phyloP scores from a whole-genome alignment of 2,329 filamentous ascomycete genomes.

The Chaetothyriales sp. region DNA sequence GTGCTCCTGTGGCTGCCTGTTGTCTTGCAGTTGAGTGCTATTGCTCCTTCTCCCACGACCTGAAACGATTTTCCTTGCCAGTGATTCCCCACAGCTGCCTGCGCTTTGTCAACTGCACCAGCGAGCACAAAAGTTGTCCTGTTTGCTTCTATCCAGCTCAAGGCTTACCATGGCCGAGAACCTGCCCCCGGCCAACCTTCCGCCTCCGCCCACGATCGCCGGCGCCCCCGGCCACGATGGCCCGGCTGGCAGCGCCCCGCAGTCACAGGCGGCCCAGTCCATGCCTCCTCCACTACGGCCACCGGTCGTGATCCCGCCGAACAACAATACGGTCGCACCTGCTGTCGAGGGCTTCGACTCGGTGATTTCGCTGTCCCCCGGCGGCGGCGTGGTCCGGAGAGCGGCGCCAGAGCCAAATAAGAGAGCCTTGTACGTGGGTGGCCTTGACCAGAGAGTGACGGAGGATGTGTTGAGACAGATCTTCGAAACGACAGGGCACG shows the following conservation, averaged over 20 bases:
- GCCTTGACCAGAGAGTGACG: constrained; percentile 84
- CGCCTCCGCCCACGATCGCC: constrained; percentile 56
- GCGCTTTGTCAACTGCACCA: background rate
- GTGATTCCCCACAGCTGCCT: background rate
- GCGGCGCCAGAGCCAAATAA: constrained; percentile 97
- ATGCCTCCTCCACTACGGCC: constrained; percentile 76
- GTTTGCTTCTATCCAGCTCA: background rate
- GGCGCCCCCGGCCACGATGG: constrained; percentile 65
- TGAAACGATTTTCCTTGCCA: constrained; percentile 8
- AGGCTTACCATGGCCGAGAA: constrained; percentile 59
- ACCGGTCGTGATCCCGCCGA: constrained; percentile 75
- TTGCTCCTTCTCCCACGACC: constrained; percentile 1
- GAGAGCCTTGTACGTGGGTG: constrained; percentile 88
- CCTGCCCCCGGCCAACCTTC: constrained; percentile 46
- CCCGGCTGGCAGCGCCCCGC: constrained; percentile 53
- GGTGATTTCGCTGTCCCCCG: constrained; percentile 73
- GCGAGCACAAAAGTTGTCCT: constrained; percentile 3
- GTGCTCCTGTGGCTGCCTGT: constrained; percentile 6
- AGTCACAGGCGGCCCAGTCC: constrained; percentile 38
- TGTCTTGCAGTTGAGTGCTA: background rate
- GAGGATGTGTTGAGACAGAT: constrained; percentile 95
- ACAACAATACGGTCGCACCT: constrained; percentile 88
- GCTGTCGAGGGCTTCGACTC: constrained; percentile 79
- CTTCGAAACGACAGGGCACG: constrained; percentile 96
- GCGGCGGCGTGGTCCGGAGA: constrained; percentile 69